A percentile compares a stretch with the other conserved stretches of the same genome.
phyloP scores from a whole-genome alignment of 1,139 yeast genomes.

The Taphrina sp. region DNA sequence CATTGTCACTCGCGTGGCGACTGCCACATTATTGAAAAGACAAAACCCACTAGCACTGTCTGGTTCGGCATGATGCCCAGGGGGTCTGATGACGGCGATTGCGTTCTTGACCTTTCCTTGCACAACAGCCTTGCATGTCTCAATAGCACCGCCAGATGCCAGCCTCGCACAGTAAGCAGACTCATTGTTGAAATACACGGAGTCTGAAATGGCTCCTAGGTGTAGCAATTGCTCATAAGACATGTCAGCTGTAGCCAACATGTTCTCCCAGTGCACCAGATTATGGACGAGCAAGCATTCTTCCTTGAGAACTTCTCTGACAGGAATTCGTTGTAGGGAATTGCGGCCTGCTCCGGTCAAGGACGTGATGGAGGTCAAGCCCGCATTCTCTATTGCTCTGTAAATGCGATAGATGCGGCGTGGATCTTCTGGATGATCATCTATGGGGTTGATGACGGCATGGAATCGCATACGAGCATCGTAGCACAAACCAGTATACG shows the following conservation, averaged over 20 bases:
- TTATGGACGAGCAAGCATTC: constrained; percentile 88
- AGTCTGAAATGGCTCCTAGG: constrained; percentile 89
- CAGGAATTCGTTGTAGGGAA: constrained; percentile 91
- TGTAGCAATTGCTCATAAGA: constrained; percentile 70
- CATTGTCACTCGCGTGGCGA: constrained; percentile 85
- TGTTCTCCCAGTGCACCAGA: constrained; percentile 69
- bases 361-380: constrained; percentile 76
- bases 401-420: constrained; percentile 91
- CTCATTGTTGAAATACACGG: constrained; percentile 92
- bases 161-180: constrained; percentile 81
- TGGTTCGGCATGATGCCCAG: constrained; percentile 99
- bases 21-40: constrained; percentile 92
- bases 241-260: constrained; percentile 75
- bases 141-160: constrained; percentile 96
- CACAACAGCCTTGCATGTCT: constrained; percentile 91
- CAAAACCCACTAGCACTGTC: constrained; percentile 97
- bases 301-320: constrained; percentile 80
- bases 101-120: constrained; percentile 91
- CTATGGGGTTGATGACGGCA: constrained; percentile 88
- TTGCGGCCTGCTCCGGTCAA: constrained; percentile 76
- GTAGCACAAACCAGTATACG: constrained; percentile 89
- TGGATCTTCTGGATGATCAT: constrained; percentile 99
- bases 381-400: constrained; percentile 90
- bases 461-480: constrained; percentile 98
- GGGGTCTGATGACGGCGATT: constrained; percentile 93